Conservation (phyloP, 2,329 filamentous ascomycete genomes). For the Fusarium sp. region DNA sequence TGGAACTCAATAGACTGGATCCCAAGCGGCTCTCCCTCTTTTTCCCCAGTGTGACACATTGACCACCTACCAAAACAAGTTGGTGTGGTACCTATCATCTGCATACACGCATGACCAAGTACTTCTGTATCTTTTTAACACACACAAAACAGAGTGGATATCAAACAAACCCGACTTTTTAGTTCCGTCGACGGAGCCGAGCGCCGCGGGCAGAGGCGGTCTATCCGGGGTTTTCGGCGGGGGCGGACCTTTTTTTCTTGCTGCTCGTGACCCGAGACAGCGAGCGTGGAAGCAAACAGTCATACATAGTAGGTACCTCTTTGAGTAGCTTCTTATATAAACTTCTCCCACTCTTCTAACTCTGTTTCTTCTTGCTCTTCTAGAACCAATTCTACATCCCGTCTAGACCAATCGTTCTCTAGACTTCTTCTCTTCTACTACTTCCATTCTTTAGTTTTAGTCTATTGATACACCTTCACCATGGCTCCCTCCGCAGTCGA, state of each 20-base stretch:
- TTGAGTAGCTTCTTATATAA: slow-evolving; percentile 17
- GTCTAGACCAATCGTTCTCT: neutral
- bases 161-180: neutral
- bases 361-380: neutral
- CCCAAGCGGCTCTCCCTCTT: slow-evolving; percentile 6
- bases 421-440: no score
- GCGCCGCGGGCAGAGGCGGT: slow-evolving; percentile 45
- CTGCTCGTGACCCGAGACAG: slow-evolving; percentile 17
- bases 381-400: neutral
- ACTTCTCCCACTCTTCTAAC: neutral
- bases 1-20: neutral
- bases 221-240: slow-evolving; percentile 36
- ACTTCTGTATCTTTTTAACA: slow-evolving; percentile 11
- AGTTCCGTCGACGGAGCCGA: slow-evolving; percentile 36
- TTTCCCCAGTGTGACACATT: slow-evolving; percentile 10
- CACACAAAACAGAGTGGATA: slow-evolving; percentile 2
- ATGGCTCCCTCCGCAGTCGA: slow-evolving; percentile 63
- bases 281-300: neutral
- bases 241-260: slow-evolving; percentile 23
- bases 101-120: slow-evolving; percentile 27
- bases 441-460: no score
- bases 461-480: no score
- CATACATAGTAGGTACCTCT: slow-evolving; percentile 1
- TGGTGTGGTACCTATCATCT: neutral
- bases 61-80: slow-evolving; percentile 9